Evolutionary conservation across 2,329 filamentous ascomycete species (phyloP), one percentile per base, ranked within the genome.

Genomic region (Fusarium irregulare): DNA sequence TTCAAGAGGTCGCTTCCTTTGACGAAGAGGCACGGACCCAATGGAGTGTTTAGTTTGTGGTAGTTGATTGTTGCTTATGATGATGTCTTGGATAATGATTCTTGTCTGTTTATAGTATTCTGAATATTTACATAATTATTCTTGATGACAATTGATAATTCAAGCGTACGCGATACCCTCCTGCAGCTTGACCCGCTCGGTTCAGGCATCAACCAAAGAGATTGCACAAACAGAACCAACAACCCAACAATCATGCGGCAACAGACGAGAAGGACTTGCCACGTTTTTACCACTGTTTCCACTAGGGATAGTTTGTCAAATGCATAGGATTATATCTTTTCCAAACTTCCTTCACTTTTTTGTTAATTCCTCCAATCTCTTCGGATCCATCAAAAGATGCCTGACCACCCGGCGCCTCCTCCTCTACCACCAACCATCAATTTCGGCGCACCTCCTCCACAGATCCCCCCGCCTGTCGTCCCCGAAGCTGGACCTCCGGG

Each of bases 21-120:
- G 16, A 69, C 5, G 55, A 70, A 66, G 54, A 58, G 72, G 2
- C 40, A 48, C 7, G 47, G 37, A 16, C 41, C 50, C 0, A 71
- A 64, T 20, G 60, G 60, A 0, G 61, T 72, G 1, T 75, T 66
- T 13, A 32, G 34, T 7, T 13, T 74, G 18, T 75, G 72, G 72
- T 73, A 42, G 8, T 42, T 8, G 3, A 10, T 18, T 10, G 6
- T 4, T 7, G 2, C 4, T 28, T 6, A 28, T n/a, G 13, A 20
- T 34, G 6, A 13, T 23, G 6, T 1, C 2, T 12, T 10, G 12
- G 7, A 20, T 13, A 1, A 10, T 11, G 12, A 11, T 11, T 1
- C 1, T 21, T 10, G 1, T 10, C 3, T 13, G 16, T 49, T 3
- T 28, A n/a, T 45, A 9, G 6, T 2, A 23, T 37, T 10, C 1